A percentile compares a stretch with the other conserved stretches of the same genome.
These are phyloP conservation scores for Ganoderma sinense DNA, from an alignment of 1,284 basidiomycete genomes.

Conservation along the genomic window DNA sequence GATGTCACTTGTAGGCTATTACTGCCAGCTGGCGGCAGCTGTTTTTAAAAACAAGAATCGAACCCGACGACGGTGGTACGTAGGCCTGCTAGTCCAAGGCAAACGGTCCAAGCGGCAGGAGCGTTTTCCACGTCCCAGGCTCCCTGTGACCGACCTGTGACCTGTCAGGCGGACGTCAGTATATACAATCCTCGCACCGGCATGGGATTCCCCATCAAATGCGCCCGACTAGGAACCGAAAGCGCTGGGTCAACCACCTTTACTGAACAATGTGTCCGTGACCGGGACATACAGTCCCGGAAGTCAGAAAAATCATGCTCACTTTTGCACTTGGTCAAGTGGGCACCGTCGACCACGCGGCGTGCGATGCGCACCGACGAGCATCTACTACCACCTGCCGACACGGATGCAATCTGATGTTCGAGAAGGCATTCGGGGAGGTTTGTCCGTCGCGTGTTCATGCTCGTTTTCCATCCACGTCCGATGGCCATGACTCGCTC, in stretches of 20 bases:
- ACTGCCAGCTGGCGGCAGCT: neutral
- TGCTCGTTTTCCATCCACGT: neutral
- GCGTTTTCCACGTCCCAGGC: neutral
- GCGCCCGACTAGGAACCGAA: neutral
- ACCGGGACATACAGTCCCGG: neutral
- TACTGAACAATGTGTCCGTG: neutral
- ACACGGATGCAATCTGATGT: neutral
- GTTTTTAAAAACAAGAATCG: neutral
- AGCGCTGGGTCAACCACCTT: neutral
- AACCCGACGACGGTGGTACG: neutral
- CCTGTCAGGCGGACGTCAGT: neutral
- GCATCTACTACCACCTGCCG: neutral
- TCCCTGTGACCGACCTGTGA: neutral
- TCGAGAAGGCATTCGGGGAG: neutral
- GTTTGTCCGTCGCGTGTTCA: neutral
- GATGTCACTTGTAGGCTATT: no score
- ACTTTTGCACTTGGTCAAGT: neutral
- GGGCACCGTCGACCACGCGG: neutral
- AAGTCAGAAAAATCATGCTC: neutral
- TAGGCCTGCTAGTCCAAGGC: neutral
- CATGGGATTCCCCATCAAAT: neutral
- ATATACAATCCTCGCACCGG: neutral
- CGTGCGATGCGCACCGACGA: neutral
- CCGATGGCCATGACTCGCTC: neutral
- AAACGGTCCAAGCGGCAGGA: neutral